Conservation (phyloP, 2,329 filamentous ascomycete genomes). For the Colletotrichum sansevieriae region DNA sequence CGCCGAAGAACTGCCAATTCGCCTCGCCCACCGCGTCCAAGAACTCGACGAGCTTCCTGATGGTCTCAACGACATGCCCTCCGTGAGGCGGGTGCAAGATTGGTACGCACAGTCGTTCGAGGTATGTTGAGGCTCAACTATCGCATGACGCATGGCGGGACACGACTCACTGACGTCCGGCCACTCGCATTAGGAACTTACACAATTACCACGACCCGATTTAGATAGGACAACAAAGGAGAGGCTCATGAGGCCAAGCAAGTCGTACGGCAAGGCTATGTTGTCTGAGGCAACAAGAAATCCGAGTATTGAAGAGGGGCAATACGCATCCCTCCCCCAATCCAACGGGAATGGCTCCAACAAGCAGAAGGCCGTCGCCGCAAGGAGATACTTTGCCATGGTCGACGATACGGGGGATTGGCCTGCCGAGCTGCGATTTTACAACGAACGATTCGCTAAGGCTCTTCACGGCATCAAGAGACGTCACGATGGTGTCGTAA, state of each 20-base stretch:
- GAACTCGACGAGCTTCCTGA: constrained; percentile 93
- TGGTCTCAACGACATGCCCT: constrained; percentile 97
- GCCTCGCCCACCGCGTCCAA: constrained; percentile 94
- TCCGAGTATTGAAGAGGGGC: constrained; percentile 87
- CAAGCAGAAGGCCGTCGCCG: constrained; percentile 63
- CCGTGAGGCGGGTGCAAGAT: constrained; percentile 92
- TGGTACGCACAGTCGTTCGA: constrained; percentile 99
- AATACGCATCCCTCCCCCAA: constrained; percentile 72
- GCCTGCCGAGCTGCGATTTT: constrained; percentile 94
- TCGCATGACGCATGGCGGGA: constrained; percentile 24
- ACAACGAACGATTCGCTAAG: constrained; percentile 91
- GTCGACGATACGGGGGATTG: constrained; percentile 90
- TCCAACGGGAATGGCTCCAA: constrained; percentile 59
- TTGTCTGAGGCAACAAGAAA: constrained; percentile 89
- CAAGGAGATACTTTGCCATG: constrained; percentile 88
- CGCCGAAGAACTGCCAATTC: constrained; percentile 96
- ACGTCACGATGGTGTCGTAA: constrained; percentile 96
- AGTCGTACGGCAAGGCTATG: constrained; percentile 69
- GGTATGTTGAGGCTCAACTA: constrained; percentile 66
- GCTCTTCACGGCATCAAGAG: constrained; percentile 94
- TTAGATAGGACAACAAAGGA: constrained; percentile 82
- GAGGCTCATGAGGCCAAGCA: constrained; percentile 79
- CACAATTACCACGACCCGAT: constrained; percentile 81
- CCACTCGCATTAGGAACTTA: constrained; percentile 80
- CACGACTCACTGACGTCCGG: constrained; percentile 36